A percentile compares a stretch with the other conserved stretches of the same genome.
Conservation (phyloP, 805 yeast genomes). For the Barnettozyma populi region DNA sequence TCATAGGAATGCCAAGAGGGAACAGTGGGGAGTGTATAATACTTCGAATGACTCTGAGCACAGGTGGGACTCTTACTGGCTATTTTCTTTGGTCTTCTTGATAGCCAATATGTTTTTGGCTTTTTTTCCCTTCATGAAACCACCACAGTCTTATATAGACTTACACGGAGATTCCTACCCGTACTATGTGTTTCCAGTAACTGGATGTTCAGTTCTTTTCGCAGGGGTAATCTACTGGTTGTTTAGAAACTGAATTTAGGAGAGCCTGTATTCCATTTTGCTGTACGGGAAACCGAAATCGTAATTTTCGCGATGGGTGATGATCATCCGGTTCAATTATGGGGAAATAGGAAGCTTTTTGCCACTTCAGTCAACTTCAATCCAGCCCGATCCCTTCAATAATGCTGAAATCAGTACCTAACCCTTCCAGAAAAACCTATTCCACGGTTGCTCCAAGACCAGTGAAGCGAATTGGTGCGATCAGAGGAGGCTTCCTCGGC, state of each 20-base stretch:
- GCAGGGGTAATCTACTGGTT: slow-evolving; percentile 40
- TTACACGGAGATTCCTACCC: slow-evolving; percentile 34
- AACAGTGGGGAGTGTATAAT: slow-evolving; percentile 34
- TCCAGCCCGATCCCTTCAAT: background rate
- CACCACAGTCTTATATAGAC: slow-evolving; percentile 31
- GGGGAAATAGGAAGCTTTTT: background rate
- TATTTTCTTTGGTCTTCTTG: slow-evolving; percentile 33
- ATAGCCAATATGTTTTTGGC: slow-evolving; percentile 45
- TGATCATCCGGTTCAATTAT: background rate
- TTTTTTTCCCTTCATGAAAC: slow-evolving; percentile 51
- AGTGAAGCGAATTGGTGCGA: slow-evolving; percentile 32
- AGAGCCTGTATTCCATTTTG: background rate
- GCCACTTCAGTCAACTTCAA: background rate
- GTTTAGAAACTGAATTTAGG: slow-evolving; percentile 4
- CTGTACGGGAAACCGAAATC: background rate
- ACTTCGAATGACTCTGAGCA: slow-evolving; percentile 10
- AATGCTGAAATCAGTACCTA: background rate
- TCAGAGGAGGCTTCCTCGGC: slow-evolving; percentile 57
- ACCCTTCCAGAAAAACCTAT: slow-evolving; percentile 4
- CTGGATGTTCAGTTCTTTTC: slow-evolving; percentile 41
- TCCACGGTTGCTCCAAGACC: slow-evolving; percentile 11
- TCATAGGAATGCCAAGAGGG: slow-evolving; percentile 34
- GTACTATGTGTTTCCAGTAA: slow-evolving; percentile 52
- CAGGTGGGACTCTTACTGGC: slow-evolving; percentile 27
- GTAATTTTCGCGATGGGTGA: slow-evolving; percentile 4